These are phyloP conservation scores for Hymenochaete sp. DNA, from an alignment of 1,284 basidiomycete species.

Conservation along the genomic window DNA sequence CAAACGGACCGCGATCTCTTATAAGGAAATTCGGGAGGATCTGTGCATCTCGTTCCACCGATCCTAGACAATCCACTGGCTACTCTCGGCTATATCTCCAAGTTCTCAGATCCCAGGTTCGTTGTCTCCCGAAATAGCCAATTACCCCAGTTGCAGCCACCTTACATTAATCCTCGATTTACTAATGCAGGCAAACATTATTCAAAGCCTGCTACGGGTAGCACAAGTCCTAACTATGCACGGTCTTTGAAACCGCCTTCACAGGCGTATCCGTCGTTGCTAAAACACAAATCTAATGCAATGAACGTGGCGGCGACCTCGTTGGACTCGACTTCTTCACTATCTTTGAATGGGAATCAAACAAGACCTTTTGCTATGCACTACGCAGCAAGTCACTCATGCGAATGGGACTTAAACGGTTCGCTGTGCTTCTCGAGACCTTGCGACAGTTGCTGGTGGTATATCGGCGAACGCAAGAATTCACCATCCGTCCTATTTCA, in stretches of 20 bases:
- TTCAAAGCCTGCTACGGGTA: too few species aligned
- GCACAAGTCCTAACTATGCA: too few species aligned
- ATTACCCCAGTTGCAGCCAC: too few species aligned
- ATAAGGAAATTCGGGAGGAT: too few species aligned
- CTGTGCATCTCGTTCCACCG: too few species aligned
- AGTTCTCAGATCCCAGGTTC: too few species aligned
- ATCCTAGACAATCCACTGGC: slow-evolving; percentile 14
- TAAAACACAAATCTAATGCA: slow-evolving; percentile 12
- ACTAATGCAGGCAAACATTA: too few species aligned
- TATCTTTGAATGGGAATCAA: slow-evolving; percentile 8
- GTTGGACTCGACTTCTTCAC: slow-evolving; percentile 8
- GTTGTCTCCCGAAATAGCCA: too few species aligned
- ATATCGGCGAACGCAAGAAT: slow-evolving; percentile 1
- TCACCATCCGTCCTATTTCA: not conserved
- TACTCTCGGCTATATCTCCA: too few species aligned
- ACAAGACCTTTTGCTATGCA: not conserved
- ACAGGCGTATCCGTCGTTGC: slow-evolving; percentile 12
- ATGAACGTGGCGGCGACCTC: slow-evolving; percentile 11
- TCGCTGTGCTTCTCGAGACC: not conserved
- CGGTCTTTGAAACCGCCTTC: too few species aligned
- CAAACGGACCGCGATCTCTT: too few species aligned
- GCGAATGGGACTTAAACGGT: not conserved
- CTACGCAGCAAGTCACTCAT: not conserved
- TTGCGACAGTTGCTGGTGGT: slow-evolving; percentile 1
- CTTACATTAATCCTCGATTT: too few species aligned